Conservation (phyloP, 495 filamentous ascomycete genomes). For the Immersiella caudata region DNA sequence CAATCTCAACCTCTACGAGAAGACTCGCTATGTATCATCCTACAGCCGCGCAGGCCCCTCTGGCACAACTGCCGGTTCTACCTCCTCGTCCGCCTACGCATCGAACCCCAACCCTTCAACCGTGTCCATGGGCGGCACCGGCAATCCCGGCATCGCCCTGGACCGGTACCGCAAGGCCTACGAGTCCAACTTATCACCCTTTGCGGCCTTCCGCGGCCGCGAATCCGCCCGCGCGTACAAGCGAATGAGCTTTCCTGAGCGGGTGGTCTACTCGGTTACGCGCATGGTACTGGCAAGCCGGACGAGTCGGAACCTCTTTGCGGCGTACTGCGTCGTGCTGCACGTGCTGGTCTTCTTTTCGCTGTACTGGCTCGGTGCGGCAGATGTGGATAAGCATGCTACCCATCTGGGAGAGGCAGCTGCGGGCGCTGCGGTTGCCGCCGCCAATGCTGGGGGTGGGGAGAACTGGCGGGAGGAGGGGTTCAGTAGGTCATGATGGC, state of each 20-base stretch:
- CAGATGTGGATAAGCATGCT: constrained; percentile 43
- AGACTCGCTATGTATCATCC: constrained; percentile 92
- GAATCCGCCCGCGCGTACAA: constrained; percentile 93
- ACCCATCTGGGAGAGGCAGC: constrained; percentile 38
- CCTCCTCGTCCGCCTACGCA: constrained; percentile 73
- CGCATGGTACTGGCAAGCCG: constrained; percentile 87
- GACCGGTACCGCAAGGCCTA: constrained; percentile 93
- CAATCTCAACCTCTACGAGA: constrained; percentile 96
- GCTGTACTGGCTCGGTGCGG: constrained; percentile 79
- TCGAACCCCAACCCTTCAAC: constrained; percentile 75
- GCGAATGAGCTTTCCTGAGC: constrained; percentile 88
- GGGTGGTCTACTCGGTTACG: constrained; percentile 87
- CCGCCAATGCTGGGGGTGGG: constrained; percentile 32
- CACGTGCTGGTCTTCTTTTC: constrained; percentile 85
- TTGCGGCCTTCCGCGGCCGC: constrained; percentile 89
- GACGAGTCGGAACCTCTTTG: constrained; percentile 91
- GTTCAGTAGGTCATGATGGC: constrained; percentile 33
- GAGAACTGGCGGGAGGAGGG: constrained; percentile 44
- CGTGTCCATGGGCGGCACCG: constrained; percentile 54
- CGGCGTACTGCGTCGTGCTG: constrained; percentile 86
- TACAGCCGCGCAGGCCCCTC: constrained; percentile 71
- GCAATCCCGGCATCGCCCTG: constrained; percentile 63
- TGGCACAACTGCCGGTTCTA: constrained; percentile 52
- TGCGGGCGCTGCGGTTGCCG: constrained; percentile 36
- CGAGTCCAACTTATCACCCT: constrained; percentile 92